phyloP scores from a whole-genome alignment of 2,329 filamentous ascomycete genomes.

The Cercospora berteroae region DNA sequence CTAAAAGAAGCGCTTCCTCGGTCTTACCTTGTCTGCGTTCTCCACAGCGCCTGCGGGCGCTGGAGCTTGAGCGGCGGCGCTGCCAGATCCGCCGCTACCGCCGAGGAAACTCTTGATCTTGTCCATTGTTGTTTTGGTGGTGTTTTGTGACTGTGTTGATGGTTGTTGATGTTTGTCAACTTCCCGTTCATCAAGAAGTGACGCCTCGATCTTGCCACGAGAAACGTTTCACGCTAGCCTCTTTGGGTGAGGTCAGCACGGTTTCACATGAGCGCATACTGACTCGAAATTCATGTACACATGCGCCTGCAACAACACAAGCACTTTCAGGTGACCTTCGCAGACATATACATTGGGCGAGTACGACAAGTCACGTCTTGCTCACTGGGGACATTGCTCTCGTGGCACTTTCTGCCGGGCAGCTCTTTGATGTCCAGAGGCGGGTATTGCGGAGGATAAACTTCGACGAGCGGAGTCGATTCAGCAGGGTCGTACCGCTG shows the following conservation, averaged over 20 bases:
- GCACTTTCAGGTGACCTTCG: neutral
- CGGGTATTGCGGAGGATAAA: neutral
- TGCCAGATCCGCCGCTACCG: slow-evolving; percentile 19
- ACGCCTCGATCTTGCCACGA: neutral
- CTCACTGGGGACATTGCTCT: neutral
- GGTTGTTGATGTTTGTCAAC: neutral
- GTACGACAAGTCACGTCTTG: neutral
- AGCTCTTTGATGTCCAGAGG: neutral
- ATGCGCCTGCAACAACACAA: neutral
- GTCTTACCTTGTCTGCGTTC: slow-evolving; percentile 9
- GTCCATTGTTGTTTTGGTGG: slow-evolving; percentile 20
- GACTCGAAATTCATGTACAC: neutral
- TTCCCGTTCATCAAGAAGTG: neutral
- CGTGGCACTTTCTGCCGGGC: neutral
- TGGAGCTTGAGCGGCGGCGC: slow-evolving; percentile 4
- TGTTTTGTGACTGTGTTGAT: neutral
- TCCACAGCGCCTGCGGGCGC: slow-evolving; percentile 10
- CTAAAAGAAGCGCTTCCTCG: neutral
- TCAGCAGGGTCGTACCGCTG: neutral
- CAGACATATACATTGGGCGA: neutral
- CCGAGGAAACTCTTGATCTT: slow-evolving; percentile 28
- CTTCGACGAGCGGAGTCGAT: neutral
- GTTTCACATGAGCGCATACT: neutral
- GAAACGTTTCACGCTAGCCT: slow-evolving; percentile 1
- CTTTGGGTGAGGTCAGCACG: neutral